Evolutionary conservation across 768 basidiomycete genomes (phyloP).

Genomic region (Lactarius trivialis): DNA sequence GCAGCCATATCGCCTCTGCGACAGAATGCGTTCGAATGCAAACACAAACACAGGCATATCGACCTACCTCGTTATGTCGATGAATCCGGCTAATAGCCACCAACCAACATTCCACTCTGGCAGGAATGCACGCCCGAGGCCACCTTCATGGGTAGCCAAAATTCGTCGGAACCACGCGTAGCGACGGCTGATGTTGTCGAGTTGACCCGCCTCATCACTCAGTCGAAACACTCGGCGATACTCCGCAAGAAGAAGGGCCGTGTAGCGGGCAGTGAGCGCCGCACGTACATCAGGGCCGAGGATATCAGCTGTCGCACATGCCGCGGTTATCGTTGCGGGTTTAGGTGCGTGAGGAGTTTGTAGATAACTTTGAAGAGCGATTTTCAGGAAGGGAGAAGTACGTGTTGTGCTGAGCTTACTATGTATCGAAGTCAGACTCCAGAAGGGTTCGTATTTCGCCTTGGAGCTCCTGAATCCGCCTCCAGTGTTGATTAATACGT

Average conservation of each 20-base stretch:
- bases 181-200: conserved; percentile 89
- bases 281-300: conserved; percentile 77
- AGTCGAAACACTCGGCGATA: conserved; percentile 93
- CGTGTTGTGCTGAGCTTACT: conserved; percentile 49
- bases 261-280: conserved; percentile 82
- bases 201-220: conserved; percentile 90
- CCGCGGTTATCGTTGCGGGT: conserved; percentile 62
- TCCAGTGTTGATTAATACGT: conserved; percentile 70
- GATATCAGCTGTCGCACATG: conserved; percentile 84
- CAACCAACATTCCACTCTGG: conserved; percentile 80
- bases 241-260: conserved; percentile 85
- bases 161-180: conserved; percentile 94
- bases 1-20: conserved; percentile 76
- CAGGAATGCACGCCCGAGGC: conserved; percentile 80
- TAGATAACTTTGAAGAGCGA: conserved; percentile 51
- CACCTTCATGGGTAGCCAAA: conserved; percentile 79
- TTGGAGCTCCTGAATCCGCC: conserved; percentile 75
- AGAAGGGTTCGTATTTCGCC: conserved; percentile 74
- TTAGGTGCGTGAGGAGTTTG: conserved; percentile 57
- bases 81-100: conserved; percentile 75
- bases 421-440: conserved; percentile 86
- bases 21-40: not conserved
- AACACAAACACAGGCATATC: not conserved
- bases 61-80: conserved; percentile 80
- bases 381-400: not conserved